Evolutionary conservation across 169 alveolate species (phyloP).

Genomic region (Eimeria necatrix): DNA sequence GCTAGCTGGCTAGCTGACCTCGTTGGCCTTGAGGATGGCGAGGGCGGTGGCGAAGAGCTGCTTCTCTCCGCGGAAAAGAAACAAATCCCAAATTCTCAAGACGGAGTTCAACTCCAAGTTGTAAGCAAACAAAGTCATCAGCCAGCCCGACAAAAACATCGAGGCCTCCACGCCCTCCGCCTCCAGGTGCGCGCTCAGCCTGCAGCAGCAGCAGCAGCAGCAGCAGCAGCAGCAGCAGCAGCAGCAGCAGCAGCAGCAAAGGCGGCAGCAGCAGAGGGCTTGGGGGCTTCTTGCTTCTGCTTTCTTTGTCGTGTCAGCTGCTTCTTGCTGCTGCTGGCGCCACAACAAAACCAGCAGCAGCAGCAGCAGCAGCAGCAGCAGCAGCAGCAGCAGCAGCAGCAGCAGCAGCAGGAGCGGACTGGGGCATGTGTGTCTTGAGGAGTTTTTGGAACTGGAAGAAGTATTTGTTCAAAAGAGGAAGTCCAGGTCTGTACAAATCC

Average conservation of each 20-base stretch:
- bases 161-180: slow-evolving; percentile 91
- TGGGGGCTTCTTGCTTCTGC: background rate
- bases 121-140: slow-evolving; percentile 94
- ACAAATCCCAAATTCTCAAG: slow-evolving; percentile 94
- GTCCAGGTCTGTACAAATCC: slow-evolving; percentile 90
- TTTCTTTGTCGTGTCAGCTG: too few relatives aligned
- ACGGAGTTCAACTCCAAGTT: slow-evolving; percentile 88
- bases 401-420: background rate
- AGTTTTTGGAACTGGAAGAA: slow-evolving; percentile 92
- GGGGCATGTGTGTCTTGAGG: slow-evolving; percentile 90
- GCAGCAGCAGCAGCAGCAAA: background rate
- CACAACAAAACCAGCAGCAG: background rate
- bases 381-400: too few relatives aligned
- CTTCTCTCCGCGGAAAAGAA: slow-evolving; percentile 92
- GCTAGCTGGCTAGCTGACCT: slow-evolving; percentile 48
- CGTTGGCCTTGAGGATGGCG: slow-evolving; percentile 90
- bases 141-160: slow-evolving; percentile 96
- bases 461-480: slow-evolving; percentile 94
- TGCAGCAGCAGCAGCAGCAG: slow-evolving; percentile 3
- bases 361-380: background rate
- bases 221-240: background rate
- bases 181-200: slow-evolving; percentile 83
- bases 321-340: too few relatives aligned
- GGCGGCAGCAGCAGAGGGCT: background rate
- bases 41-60: slow-evolving; percentile 92